Conservation (phyloP, 108 stramenopile species). For the Nitzschia palea region DNA sequence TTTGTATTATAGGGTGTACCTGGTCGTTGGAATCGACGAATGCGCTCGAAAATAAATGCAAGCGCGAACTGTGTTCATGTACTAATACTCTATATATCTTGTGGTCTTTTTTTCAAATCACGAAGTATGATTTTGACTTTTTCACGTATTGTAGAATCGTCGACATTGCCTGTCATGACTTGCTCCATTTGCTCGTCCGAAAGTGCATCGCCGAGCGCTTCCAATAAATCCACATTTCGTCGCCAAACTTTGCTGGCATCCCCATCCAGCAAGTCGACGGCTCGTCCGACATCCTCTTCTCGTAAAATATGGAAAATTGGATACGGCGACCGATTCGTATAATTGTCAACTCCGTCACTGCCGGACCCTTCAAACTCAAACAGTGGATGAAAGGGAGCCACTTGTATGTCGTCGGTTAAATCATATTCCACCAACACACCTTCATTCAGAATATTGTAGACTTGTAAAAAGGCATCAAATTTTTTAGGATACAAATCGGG, state of each 20-base stretch:
- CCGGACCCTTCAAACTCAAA: constrained; percentile 58
- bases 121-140: constrained; percentile 4
- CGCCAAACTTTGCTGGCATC: constrained; percentile 75
- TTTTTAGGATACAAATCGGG: constrained; percentile 67
- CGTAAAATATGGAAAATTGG: constrained; percentile 83
- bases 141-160: neutral
- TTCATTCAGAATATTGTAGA: constrained; percentile 53
- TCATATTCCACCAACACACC: constrained; percentile 48
- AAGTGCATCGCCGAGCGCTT: constrained; percentile 43
- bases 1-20: neutral
- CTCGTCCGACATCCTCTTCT: constrained; percentile 70
- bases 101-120: neutral
- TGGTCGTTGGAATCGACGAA: neutral
- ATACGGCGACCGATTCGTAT: constrained; percentile 76
- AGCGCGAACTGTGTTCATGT: neutral
- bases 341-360: constrained; percentile 56
- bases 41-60: neutral
- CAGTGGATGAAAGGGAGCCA: constrained; percentile 81
- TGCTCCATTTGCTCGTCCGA: neutral
- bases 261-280: constrained; percentile 69
- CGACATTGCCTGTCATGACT: neutral
- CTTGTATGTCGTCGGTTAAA: constrained; percentile 56
- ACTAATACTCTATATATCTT: neutral
- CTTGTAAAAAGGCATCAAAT: constrained; percentile 54
- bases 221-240: constrained; percentile 65